Evolutionary conservation across 768 basidiomycete species (phyloP).

Genomic region (Leccinellum rugosiceps): DNA sequence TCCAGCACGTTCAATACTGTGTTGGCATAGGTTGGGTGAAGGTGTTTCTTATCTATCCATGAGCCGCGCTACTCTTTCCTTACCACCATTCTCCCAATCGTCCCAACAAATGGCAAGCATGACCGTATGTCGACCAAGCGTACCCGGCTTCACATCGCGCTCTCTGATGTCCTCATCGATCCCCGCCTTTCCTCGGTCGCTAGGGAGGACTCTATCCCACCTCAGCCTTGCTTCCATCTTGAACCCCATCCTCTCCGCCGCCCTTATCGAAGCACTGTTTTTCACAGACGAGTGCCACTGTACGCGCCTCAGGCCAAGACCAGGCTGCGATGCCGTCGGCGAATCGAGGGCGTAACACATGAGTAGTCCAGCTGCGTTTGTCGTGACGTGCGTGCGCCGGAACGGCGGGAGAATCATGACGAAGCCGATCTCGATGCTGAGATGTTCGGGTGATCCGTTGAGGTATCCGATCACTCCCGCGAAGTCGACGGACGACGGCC

Average conservation of each 20-base stretch:
- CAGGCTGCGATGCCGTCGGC: constrained; percentile 32
- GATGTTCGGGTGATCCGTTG: constrained; percentile 39
- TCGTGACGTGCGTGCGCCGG: constrained; percentile 62
- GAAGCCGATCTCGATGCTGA: constrained; percentile 53
- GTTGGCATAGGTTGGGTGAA: no score
- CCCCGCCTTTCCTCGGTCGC: constrained; percentile 33
- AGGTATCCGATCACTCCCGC: constrained; percentile 55
- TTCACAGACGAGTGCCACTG: constrained; percentile 54
- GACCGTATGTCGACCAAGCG: constrained; percentile 36
- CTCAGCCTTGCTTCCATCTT: constrained; percentile 46
- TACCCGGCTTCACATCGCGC: constrained; percentile 22
- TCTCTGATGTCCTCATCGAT: constrained; percentile 35
- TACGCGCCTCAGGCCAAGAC: constrained; percentile 57
- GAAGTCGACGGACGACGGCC: constrained; percentile 23
- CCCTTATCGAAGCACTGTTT: constrained; percentile 46
- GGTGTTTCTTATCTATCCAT: constrained; percentile 7
- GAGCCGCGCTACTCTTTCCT: constrained; percentile 1
- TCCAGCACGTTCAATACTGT: neutral
- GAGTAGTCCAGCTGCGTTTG: constrained; percentile 49
- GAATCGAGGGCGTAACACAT: constrained; percentile 45
- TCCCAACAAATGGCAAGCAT: constrained; percentile 44
- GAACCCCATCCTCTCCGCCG: constrained; percentile 62
- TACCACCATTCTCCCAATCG: constrained; percentile 22
- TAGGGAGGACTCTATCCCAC: constrained; percentile 52
- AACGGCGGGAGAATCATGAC: constrained; percentile 54